Percentiles rank a stretch among this genome's conserved stretches.
Evolutionary conservation across 2,329 filamentous ascomycete genomes (phyloP).

Genomic region (Pleoardoris graminearum): DNA sequence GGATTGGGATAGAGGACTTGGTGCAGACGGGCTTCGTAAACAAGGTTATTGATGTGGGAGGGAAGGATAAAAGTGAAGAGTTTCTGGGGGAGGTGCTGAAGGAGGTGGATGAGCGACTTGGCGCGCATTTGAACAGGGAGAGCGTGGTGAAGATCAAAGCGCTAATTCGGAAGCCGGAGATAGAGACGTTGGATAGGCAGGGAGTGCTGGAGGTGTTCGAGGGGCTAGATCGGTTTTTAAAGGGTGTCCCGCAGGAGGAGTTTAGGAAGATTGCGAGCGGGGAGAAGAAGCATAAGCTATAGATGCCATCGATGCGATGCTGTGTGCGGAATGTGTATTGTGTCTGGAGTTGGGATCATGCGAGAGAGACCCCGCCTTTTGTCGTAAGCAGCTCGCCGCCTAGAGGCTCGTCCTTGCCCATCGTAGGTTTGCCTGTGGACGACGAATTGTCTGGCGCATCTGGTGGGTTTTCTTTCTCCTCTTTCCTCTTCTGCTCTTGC

Average conservation of each 20-base stretch:
- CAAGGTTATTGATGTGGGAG: conserved; percentile 68
- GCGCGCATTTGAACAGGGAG: conserved; percentile 76
- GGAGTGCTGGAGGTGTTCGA: conserved; percentile 84
- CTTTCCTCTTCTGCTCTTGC: conserved; percentile 46
- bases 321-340: not conserved
- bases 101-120: conserved; percentile 81
- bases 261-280: conserved; percentile 83
- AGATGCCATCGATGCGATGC: conserved; percentile 17
- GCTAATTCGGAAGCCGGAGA: conserved; percentile 73
- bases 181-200: conserved; percentile 72
- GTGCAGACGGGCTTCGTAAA: conserved; percentile 82
- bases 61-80: conserved; percentile 60
- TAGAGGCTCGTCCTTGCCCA: conserved; percentile 24
- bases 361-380: conserved; percentile 38
- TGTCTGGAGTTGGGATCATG: too few species aligned
- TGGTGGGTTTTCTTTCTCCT: conserved; percentile 21
- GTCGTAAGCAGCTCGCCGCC: conserved; percentile 38
- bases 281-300: conserved; percentile 94
- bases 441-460: conserved; percentile 16
- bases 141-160: conserved; percentile 84
- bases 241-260: conserved; percentile 82
- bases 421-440: conserved; percentile 6
- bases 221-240: conserved; percentile 78
- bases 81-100: conserved; percentile 73
- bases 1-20: conserved; percentile 73